phyloP scores from a whole-genome alignment of 805 yeast species.

The Alloascoidea africana region DNA sequence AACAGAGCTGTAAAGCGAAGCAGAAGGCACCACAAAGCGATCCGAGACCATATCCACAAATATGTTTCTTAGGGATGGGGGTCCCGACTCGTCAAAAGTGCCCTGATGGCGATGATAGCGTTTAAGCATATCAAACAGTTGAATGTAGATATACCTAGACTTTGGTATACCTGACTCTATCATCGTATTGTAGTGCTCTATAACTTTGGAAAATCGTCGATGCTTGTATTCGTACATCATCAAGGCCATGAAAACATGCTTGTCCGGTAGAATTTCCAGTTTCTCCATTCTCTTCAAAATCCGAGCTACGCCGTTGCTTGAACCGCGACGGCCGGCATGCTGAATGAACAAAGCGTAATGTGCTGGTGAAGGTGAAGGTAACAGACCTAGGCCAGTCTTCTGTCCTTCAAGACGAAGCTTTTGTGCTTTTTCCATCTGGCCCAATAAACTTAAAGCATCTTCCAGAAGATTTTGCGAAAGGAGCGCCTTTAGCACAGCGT shows the following conservation, averaged over 20 bases:
- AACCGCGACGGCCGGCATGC: background rate
- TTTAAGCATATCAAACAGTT: too few relatives aligned
- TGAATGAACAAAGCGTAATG: constrained; percentile 1
- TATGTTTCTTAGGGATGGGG: too few relatives aligned
- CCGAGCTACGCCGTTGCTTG: background rate
- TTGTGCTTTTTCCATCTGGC: background rate
- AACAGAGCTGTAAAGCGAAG: too few relatives aligned
- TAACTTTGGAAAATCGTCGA: too few relatives aligned
- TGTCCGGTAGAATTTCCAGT: background rate
- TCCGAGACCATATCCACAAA: too few relatives aligned
- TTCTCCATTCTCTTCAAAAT: background rate
- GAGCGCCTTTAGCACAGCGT: constrained; percentile 1
- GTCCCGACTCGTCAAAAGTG: too few relatives aligned
- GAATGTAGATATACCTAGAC: too few relatives aligned
- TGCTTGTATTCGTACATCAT: background rate
- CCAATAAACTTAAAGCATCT: background rate
- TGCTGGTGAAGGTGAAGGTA: constrained; percentile 1
- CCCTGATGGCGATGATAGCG: too few relatives aligned
- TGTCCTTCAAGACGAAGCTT: background rate
- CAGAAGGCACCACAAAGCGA: too few relatives aligned
- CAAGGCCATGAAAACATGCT: constrained; percentile 1
- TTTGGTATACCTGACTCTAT: too few relatives aligned
- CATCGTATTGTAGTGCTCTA: too few relatives aligned
- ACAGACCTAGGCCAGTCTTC: background rate
- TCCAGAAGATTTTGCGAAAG: background rate